These are phyloP conservation scores for Paramecium tetraurelia DNA, from an alignment of 73 alveolate species.

Conservation along the genomic window DNA sequence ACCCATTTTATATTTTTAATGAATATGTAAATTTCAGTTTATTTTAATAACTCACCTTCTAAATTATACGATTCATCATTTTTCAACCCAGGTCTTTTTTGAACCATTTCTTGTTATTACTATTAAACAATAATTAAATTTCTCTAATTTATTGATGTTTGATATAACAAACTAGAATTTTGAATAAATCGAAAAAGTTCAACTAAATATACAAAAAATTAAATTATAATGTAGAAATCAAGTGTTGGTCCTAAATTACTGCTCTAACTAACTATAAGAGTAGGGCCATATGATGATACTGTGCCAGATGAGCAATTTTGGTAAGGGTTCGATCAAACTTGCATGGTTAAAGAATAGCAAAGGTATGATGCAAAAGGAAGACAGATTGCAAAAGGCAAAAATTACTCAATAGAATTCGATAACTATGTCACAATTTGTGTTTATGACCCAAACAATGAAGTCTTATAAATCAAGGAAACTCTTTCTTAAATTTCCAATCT, in stretches of 20 bases:
- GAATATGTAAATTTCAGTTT: background rate
- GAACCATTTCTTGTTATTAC: background rate
- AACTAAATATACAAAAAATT: background rate
- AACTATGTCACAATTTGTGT: background rate
- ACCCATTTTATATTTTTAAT: background rate
- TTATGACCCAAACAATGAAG: background rate
- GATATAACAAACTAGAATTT: background rate
- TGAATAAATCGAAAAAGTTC: background rate
- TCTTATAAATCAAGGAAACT: background rate
- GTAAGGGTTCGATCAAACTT: background rate
- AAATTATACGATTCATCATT: background rate
- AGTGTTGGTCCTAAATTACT: background rate
- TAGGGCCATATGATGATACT: background rate
- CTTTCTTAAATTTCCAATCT: background rate
- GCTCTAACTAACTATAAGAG: background rate
- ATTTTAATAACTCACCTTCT: background rate
- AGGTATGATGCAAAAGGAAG: slow-evolving; percentile 21
- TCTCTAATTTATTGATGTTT: background rate
- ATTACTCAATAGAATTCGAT: background rate
- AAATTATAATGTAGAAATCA: background rate
- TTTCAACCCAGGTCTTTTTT: background rate
- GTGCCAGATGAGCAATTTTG: background rate
- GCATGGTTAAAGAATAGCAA: background rate
- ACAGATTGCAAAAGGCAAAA: background rate
- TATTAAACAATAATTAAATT: background rate